Evolutionary conservation across 192 early-diverging fungal genomes (phyloP).

Genomic region (Gigaspora rosea): DNA sequence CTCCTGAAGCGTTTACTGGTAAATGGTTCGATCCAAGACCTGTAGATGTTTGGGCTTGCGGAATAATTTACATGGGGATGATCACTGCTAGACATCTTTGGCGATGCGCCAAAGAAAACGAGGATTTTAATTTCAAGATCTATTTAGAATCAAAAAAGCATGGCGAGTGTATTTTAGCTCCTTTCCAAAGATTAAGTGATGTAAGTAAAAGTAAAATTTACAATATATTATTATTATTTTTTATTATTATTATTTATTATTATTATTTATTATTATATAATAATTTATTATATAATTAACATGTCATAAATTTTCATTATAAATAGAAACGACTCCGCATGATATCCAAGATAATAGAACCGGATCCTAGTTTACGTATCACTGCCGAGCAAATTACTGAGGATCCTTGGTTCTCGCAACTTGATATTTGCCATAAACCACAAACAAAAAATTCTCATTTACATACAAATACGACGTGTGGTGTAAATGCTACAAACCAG

Average conservation of each 20-base stretch:
- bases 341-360: slow-evolving; percentile 23
- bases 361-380: slow-evolving; percentile 11
- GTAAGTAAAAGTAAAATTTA: slow-evolving; percentile 10
- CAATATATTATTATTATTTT: background rate
- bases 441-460: background rate
- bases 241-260: background rate
- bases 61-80: slow-evolving; percentile 50
- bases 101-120: slow-evolving; percentile 18
- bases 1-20: slow-evolving; percentile 71
- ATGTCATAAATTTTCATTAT: background rate
- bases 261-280: too few relatives aligned
- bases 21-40: slow-evolving; percentile 72
- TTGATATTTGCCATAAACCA: slow-evolving; percentile 5
- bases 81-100: slow-evolving; percentile 17
- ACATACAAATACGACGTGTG: background rate
- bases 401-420: background rate
- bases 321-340: slow-evolving; percentile 5
- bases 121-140: slow-evolving; percentile 7
- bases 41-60: slow-evolving; percentile 50
- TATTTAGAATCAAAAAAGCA: slow-evolving; percentile 18
- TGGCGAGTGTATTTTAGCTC: background rate
- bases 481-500: too few relatives aligned
- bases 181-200: slow-evolving; percentile 15
- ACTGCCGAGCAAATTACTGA: slow-evolving; percentile 18
- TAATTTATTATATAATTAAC: background rate